These are phyloP conservation scores for Chenopodium album DNA, from an alignment of 148 eudicot species.

Conservation along the genomic window DNA sequence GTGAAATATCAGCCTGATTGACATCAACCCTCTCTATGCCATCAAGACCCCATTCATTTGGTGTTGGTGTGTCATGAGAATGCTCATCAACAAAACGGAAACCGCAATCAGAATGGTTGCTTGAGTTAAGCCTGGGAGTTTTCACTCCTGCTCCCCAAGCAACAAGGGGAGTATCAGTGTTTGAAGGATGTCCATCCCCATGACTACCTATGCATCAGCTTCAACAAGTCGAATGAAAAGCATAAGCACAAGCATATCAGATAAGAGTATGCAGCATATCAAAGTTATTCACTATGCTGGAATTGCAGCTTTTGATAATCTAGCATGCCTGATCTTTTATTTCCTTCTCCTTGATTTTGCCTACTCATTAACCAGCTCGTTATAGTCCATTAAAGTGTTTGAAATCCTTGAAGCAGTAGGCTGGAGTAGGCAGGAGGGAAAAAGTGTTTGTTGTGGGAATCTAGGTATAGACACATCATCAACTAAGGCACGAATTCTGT, in stretches of 20 bases:
- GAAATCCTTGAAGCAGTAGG: too few species aligned
- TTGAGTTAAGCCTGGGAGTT: constrained; percentile 56
- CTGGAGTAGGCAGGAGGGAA: not conserved
- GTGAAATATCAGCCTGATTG: constrained; percentile 98
- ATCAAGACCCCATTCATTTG: constrained; percentile 85
- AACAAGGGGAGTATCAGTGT: constrained; percentile 94
- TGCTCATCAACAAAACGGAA: constrained; percentile 87
- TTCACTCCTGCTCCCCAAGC: constrained; percentile 97
- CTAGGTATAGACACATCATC: too few species aligned
- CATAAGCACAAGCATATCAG: not conserved
- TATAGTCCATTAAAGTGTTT: too few species aligned
- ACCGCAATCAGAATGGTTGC: constrained; percentile 53
- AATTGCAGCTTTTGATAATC: not conserved
- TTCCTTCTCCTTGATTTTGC: not conserved
- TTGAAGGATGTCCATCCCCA: constrained; percentile 93
- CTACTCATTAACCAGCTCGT: too few species aligned
- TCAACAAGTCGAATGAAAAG: constrained; percentile 24
- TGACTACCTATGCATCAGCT: constrained; percentile 71
- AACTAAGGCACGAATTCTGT: not conserved
- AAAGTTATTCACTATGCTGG: not conserved
- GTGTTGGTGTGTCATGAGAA: constrained; percentile 73
- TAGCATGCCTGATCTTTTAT: not conserved
- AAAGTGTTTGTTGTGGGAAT: not conserved
- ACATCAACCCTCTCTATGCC: constrained; percentile 88
- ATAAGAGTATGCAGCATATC: not conserved